Base-by-base conservation (phyloP, 345 rosid genomes). In the Corchorus capsularis region DNA sequence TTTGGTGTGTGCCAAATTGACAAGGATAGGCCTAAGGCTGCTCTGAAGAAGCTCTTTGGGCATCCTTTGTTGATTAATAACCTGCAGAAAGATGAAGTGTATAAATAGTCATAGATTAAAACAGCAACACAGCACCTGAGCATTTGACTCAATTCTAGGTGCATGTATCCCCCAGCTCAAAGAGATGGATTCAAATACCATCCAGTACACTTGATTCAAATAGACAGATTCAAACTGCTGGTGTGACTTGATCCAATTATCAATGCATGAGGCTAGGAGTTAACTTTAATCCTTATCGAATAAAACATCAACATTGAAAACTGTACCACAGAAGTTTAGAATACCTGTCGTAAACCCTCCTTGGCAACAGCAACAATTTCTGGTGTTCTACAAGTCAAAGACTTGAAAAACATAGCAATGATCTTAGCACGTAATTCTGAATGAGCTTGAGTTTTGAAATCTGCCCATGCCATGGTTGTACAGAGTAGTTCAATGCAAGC, bases 1-100 rank as follows among this genome's bases (percentile, higher is more conserved):
- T 85, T 93, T 96, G 78, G 99, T 96, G 78, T 93, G 97, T 0
- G 99, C 98, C 84, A 96, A 88, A 79, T 96, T 96, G 71, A 96
- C 95, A 52, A 96, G 88, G 71, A 96, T 96, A 52, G 99, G 99
- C 90, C 98, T 87, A 71, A 96, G 98, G 84, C 99, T 93, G 85
- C 94, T 92, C 87, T 96, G 99, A 72, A 96, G 89, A 87, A 96
- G 98, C 77, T 96, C 99, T 84, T 96, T 96, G 71, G 99, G 99
- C 98, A 96, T 92, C 80, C 94, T 88, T 79, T 93, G 97, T 85
- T 96, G 99, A 90, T 88, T 93, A 68, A 93, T 93, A 72, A 91
- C 99, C 99, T 96, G 82, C 73, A 74, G 4, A 72, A 73, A 67
- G 75, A 77, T 37, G 6, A 69, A 74, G 35, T 27, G 46, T 17